Evolutionary conservation across 176 grass and related monocot species (phyloP), one percentile per base, ranked within the genome.

Genomic region (Oryza brachyantha): DNA sequence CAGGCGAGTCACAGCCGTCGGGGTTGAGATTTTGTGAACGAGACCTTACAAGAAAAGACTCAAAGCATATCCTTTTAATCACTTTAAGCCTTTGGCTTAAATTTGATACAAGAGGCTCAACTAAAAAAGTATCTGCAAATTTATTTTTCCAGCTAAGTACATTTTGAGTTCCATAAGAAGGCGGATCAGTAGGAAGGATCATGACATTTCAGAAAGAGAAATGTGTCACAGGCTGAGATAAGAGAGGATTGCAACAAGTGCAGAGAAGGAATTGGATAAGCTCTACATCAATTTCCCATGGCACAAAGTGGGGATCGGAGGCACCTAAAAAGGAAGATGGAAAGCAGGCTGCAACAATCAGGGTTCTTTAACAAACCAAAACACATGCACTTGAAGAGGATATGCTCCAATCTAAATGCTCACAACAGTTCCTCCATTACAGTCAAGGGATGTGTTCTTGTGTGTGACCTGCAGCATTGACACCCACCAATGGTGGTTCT

Each of bases 401-500:
- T 88, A 84, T 81, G 81, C 81, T 75, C 70, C 64, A 81, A 59
- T 55, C 40, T 79, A 17, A 80, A 80, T 84, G 76, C 52, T 24
- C 35, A 35, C 27, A 58, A 87, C 80, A 83, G 80, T 87, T 38
- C 68, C 74, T 83, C 86, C 80, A 83, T 83, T 83, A 88, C 41
- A 57, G 61, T 55, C 36, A 12, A 42, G 27, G 35, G 67, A 72
- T 64, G 79, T 68, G 63, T 52, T 7, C n/a, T 68, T 72, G 7
- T 17, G 39, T 67, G 29, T 45, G 55, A 39, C 52, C 28, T 70
- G 79, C 72, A 62, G 79, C 72, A 62, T 80, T 84, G 32, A 50
- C 81, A 84, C 54, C 81, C 81, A 88, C 81, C 69, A 80, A 84
- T 84, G 76, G 86, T 88, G 70, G 54, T 21, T 41, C 77, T 45